Base-by-base conservation (phyloP, 1,284 basidiomycete species). In the Malassezia obtusa region DNA sequence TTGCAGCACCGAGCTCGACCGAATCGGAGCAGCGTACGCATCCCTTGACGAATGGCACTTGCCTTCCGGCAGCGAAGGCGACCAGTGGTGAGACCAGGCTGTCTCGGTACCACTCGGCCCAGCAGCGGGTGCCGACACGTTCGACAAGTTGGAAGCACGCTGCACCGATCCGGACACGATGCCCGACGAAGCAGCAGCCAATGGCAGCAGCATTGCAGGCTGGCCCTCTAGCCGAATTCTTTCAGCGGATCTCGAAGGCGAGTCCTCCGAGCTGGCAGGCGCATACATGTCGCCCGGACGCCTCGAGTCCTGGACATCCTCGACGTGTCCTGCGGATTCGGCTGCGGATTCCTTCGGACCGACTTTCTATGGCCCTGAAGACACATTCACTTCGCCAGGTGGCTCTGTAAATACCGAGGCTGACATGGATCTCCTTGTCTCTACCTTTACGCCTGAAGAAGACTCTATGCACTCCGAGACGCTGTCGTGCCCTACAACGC, bases 51-150 rank as follows among this genome's bases (percentile, higher is more conserved):
- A 56, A 59, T 55, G 58, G 58, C 63, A 63, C 65, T 71, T 57
- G 66, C 64, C 68, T 71, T 62, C 68, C 68, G 58, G 68, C 68
- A 71, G 68, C 59, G 68, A 63, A 71, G 68, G 66, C 62, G 64
- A 67, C 62, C 62, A 60, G 62, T 56, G 52, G 48, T 58, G 49
- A 55, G 46, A 50, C 53, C 57, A 53, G 54, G 56, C 12, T 9
- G 52, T 52, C 59, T 35, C 56, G 53, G 59, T 52, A 59, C 51
- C 52, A 50, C 59, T 51, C 59, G 61, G 62, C 66, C 66, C 66
- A 54, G 66, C 66, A 68, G 66, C 61, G 66, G 66, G 65, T 64
- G 64, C 59, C 53, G 52, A 52, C 48, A 52, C 47, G 33, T 35
- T 51, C 45, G 56, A 57, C 33, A 55, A 57, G 30, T 30, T 36